Conservation (phyloP, 805 yeast species). For the Ogataea philodendri region DNA sequence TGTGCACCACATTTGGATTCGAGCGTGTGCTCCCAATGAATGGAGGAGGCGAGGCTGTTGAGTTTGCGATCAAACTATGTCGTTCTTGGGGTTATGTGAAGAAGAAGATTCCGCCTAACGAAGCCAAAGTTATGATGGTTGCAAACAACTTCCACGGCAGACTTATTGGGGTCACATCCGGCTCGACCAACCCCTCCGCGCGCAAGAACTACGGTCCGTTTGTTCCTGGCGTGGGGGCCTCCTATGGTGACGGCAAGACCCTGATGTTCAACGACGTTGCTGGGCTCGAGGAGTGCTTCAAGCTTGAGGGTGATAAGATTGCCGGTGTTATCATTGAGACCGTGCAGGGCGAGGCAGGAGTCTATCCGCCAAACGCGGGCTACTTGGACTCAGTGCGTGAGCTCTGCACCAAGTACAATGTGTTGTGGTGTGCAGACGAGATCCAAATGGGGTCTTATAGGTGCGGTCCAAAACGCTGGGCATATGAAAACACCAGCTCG, state of each 20-base stretch:
- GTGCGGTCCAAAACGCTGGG: constrained; percentile 36
- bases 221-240: constrained; percentile 31
- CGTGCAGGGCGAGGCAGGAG: constrained; percentile 42
- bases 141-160: constrained; percentile 40
- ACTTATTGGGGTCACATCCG: constrained; percentile 40
- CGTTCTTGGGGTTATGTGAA: constrained; percentile 33
- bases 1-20: constrained; percentile 29
- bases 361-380: constrained; percentile 35
- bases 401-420: constrained; percentile 32
- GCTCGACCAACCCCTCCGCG: constrained; percentile 33
- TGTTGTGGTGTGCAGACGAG: constrained; percentile 37
- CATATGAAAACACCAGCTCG: constrained; percentile 33
- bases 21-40: constrained; percentile 33
- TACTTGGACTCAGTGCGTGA: constrained; percentile 33
- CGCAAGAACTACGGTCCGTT: constrained; percentile 36
- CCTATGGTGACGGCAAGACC: constrained; percentile 32
- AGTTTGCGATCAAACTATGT: constrained; percentile 39
- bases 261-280: constrained; percentile 29
- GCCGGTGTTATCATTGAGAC: constrained; percentile 39
- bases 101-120: constrained; percentile 26
- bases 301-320: constrained; percentile 31
- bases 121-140: constrained; percentile 35
- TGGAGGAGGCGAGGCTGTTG: constrained; percentile 38
- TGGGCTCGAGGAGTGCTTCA: constrained; percentile 29
- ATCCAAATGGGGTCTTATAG: constrained; percentile 38